Conservation (phyloP, 2,329 filamentous ascomycete genomes). For the Didymellaceae sp. region DNA sequence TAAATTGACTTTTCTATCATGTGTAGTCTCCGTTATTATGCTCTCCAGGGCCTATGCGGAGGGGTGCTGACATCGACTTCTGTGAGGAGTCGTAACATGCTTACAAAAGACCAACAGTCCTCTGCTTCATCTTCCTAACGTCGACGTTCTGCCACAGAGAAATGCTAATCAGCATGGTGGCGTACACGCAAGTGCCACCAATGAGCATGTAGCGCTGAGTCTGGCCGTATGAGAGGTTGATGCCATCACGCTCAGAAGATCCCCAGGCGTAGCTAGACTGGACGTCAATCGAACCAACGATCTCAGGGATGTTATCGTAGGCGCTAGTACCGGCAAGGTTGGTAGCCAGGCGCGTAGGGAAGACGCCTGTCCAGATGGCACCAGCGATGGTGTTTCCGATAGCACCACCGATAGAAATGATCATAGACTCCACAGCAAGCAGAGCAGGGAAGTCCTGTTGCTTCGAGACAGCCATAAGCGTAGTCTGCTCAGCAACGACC, state of each 20-base stretch:
- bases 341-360: slow-evolving; percentile 57
- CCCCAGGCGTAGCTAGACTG: slow-evolving; percentile 63
- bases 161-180: slow-evolving; percentile 31
- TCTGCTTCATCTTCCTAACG: slow-evolving; percentile 42
- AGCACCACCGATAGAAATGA: slow-evolving; percentile 61
- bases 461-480: slow-evolving; percentile 43
- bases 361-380: slow-evolving; percentile 69
- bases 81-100: background rate
- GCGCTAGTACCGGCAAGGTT: slow-evolving; percentile 55
- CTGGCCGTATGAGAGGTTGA: slow-evolving; percentile 46
- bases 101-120: slow-evolving; percentile 41
- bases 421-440: slow-evolving; percentile 61
- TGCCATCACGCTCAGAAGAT: slow-evolving; percentile 55
- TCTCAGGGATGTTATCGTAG: slow-evolving; percentile 44
- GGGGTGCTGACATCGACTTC: no score
- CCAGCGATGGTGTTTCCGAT: slow-evolving; percentile 62
- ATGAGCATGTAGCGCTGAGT: slow-evolving; percentile 49
- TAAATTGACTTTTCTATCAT: no score
- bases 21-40: no score
- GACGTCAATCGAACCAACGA: slow-evolving; percentile 61
- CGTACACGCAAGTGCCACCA: slow-evolving; percentile 39
- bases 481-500: slow-evolving; percentile 44
- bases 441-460: slow-evolving; percentile 44
- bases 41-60: no score
- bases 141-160: slow-evolving; percentile 41